Base-by-base conservation (phyloP, 1,284 basidiomycete genomes). In the Trichosporon ovoides region DNA sequence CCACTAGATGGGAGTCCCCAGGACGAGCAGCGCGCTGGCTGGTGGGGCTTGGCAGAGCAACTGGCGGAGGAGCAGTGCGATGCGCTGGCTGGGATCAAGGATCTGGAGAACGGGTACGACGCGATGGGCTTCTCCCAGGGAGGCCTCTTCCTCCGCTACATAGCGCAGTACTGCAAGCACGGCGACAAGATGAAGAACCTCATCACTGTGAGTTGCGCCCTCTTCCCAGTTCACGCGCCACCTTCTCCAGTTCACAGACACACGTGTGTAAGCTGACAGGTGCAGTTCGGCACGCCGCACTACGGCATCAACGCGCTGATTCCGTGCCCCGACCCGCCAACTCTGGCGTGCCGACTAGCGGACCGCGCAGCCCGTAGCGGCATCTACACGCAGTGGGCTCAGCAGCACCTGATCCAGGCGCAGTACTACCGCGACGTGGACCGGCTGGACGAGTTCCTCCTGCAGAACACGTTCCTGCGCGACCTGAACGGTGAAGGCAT, bases 41-140 rank as follows among this genome's bases (percentile, higher is more conserved):
- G 87, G 67, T 78, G 70, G 61, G 74, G 73, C 4, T 67, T 72
- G 33, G 70, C 66, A 9, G 68, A 69, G 24, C 61, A 62, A 2
- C 74, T 75, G 13, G 51, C 49, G 3, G 36, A 58, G 38, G 22
- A 53, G 20, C 58, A 51, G 7, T 63, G 61, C 20, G 58, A 57
- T 9, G 53, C 55, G 54, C 40, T 63, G 20, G 31, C 24, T 11
- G 37, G 11, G 7, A 37, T 63, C 4, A n/a, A 22, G 3, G 58
- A 60, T 51, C 61, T 63, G 6, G 18, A 11, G 3, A 52, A 35
- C 33, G 61, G 61, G 14, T 95, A 94, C 68, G 90, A 96, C 73
- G 93, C 87, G 2, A 87, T 96, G 56, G 93, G 93, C 0, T 89
- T 96, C 75, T 92, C 89, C 1, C 92, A 96, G 83, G 92, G 89